A percentile compares a stretch with the other conserved stretches of the same genome.
Evolutionary conservation across 106 monocot species (phyloP).

Genomic region (Dendrobium huoshanense): DNA sequence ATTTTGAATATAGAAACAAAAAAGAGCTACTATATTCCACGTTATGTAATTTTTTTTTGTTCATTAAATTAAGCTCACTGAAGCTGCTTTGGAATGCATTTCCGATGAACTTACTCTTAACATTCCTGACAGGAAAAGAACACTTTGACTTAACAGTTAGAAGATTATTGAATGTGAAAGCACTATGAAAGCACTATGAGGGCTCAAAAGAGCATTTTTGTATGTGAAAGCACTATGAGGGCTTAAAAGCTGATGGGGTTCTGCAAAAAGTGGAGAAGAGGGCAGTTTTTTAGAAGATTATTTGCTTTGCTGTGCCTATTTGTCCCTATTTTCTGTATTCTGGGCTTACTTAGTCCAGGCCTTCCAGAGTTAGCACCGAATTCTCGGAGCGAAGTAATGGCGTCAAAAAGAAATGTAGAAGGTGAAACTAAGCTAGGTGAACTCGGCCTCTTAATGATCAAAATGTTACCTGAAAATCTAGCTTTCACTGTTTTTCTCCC

Average conservation of each 20-base stretch:
- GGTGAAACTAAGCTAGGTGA: conserved; percentile 18
- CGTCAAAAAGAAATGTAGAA: background rate
- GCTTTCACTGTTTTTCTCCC: conserved; percentile 71
- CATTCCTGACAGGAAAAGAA: background rate
- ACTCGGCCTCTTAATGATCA: conserved; percentile 59
- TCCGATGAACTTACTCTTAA: background rate
- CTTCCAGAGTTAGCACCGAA: conserved; percentile 31
- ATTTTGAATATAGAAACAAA: no score
- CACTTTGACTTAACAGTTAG: background rate
- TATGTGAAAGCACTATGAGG: no score
- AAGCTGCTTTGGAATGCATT: background rate
- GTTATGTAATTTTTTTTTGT: no score
- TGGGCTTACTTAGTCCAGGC: conserved; percentile 25
- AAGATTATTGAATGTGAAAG: no score
- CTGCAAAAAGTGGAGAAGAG: conserved; percentile 6
- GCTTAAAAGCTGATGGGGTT: conserved; percentile 2
- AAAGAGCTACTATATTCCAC: no score
- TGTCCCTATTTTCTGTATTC: conserved; percentile 17
- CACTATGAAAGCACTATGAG: no score
- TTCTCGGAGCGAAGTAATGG: background rate
- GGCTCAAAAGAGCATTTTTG: no score
- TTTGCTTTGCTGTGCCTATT: conserved; percentile 20
- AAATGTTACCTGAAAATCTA: conserved; percentile 69
- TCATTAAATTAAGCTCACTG: background rate
- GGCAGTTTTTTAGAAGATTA: background rate